phyloP scores from a whole-genome alignment of 2,329 filamentous ascomycete genomes.

The Fusarium keratoplasticum region DNA sequence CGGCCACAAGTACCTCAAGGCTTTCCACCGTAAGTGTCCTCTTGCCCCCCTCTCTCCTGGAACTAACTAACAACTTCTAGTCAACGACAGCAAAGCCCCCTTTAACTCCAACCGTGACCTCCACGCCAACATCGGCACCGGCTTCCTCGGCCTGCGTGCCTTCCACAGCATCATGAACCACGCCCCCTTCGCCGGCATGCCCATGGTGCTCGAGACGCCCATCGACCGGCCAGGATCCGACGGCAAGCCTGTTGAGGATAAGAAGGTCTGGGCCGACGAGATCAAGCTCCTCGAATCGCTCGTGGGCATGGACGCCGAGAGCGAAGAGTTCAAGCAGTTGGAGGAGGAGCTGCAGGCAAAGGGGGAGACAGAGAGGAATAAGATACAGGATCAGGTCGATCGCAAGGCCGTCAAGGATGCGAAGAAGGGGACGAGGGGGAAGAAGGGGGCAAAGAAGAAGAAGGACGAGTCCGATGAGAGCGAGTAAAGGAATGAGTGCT shows the following conservation, averaged over 20 bases:
- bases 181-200: constrained; percentile 77
- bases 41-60: background rate
- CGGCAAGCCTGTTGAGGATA: constrained; percentile 80
- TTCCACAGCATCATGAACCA: constrained; percentile 95
- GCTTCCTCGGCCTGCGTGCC: constrained; percentile 88
- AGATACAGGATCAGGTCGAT: constrained; percentile 82
- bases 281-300: constrained; percentile 94
- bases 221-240: constrained; percentile 77
- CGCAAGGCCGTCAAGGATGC: constrained; percentile 74
- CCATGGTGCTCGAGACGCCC: constrained; percentile 97
- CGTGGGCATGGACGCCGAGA: constrained; percentile 83
- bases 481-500: constrained; percentile 32
- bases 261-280: constrained; percentile 87
- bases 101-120: constrained; percentile 84
- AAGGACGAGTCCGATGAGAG: constrained; percentile 50
- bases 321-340: constrained; percentile 75
- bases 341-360: constrained; percentile 74
- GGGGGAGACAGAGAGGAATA: constrained; percentile 78
- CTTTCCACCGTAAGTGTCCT: constrained; percentile 71
- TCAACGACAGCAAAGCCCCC: constrained; percentile 97
- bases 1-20: constrained; percentile 82
- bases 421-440: constrained; percentile 45
- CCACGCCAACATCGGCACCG: constrained; percentile 96
- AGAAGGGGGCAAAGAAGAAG: constrained; percentile 48
- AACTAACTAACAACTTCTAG: constrained; percentile 39